Conservation (phyloP, 306 rosid species). For the Glycine soja region DNA sequence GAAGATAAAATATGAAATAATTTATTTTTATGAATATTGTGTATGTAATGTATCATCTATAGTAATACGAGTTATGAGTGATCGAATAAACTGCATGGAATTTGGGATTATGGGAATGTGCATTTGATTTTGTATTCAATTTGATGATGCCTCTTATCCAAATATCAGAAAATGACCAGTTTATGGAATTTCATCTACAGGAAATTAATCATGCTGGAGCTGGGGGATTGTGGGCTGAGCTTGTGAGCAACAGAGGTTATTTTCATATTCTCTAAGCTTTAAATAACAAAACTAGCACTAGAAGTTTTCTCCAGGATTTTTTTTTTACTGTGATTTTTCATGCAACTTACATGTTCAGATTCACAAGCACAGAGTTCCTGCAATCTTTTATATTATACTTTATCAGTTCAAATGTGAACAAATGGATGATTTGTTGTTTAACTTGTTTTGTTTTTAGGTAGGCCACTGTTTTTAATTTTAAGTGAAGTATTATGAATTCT, state of each 20-base stretch:
- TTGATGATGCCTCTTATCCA: slow-evolving; percentile 2
- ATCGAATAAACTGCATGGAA: not conserved
- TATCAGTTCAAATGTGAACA: slow-evolving; percentile 12
- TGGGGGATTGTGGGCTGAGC: slow-evolving; percentile 68
- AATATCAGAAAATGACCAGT: slow-evolving; percentile 20
- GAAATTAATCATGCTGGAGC: slow-evolving; percentile 62
- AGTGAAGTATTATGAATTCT: slow-evolving; percentile 27
- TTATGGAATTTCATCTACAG: slow-evolving; percentile 43
- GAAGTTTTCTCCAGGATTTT: slow-evolving; percentile 14
- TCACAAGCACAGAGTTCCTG: slow-evolving; percentile 16
- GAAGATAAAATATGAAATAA: not conserved
- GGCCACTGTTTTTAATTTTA: slow-evolving; percentile 28
- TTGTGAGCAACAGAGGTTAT: slow-evolving; percentile 61
- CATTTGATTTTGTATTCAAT: slow-evolving; percentile 22
- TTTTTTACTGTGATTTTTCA: not conserved
- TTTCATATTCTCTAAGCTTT: slow-evolving; percentile 30
- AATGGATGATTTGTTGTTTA: slow-evolving; percentile 9
- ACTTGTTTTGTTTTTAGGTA: slow-evolving; percentile 3
- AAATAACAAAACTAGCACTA: slow-evolving; percentile 1
- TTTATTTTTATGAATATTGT: not conserved
- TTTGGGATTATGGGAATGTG: slow-evolving; percentile 1
- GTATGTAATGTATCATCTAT: slow-evolving; percentile 2
- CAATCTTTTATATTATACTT: not conserved
- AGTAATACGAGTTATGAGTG: not conserved
- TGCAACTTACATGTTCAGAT: slow-evolving; percentile 19